A percentile compares a stretch with the other conserved stretches of the same genome.
Evolutionary conservation across 768 basidiomycete species (phyloP).

Genomic region (Kwoniella shandongensis): DNA sequence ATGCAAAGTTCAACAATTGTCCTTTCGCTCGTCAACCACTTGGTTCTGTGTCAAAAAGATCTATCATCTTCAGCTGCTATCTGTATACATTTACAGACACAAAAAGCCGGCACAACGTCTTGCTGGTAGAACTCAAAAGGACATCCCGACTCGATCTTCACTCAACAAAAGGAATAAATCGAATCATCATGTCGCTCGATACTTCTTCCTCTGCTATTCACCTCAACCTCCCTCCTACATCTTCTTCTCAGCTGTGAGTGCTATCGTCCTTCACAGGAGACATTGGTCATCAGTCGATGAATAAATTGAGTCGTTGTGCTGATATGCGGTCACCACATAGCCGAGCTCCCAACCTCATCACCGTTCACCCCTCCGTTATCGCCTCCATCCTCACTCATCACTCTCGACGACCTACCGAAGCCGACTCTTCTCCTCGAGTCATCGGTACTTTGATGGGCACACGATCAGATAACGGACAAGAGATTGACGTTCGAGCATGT

Average conservation of each 20-base stretch:
- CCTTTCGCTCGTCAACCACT: too few species aligned
- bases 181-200: conserved; percentile 45
- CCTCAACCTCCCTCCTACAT: conserved; percentile 46
- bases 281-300: background rate
- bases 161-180: too few species aligned
- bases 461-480: conserved; percentile 61
- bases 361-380: conserved; percentile 86
- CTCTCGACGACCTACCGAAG: conserved; percentile 72
- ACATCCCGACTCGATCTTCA: too few species aligned
- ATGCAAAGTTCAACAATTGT: too few species aligned
- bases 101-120: too few species aligned
- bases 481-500: conserved; percentile 75
- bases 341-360: conserved; percentile 57
- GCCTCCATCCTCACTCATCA: conserved; percentile 97
- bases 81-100: too few species aligned
- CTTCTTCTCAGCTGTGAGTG: conserved; percentile 40
- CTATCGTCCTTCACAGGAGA: background rate
- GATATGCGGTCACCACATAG: conserved; percentile 14
- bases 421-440: conserved; percentile 60
- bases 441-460: conserved; percentile 92
- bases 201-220: conserved; percentile 43
- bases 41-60: too few species aligned
- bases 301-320: background rate
- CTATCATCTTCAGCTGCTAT: too few species aligned
- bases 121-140: too few species aligned